phyloP scores from a whole-genome alignment of 1,284 basidiomycete species.

The Leccinum solheimii region DNA sequence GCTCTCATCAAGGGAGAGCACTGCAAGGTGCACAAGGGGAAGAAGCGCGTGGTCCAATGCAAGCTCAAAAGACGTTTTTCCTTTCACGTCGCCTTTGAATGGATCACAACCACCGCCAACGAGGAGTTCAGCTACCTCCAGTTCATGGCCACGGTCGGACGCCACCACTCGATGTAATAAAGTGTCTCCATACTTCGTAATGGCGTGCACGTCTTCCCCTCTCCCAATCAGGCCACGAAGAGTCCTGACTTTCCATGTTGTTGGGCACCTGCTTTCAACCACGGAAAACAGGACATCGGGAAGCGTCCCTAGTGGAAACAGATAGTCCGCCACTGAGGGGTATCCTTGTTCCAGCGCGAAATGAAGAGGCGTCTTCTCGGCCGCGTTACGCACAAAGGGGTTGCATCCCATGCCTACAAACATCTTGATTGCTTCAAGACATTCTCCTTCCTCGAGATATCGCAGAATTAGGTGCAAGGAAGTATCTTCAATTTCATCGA shows the following conservation, averaged over 20 bases:
- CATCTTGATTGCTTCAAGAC: background rate
- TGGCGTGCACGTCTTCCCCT: no score
- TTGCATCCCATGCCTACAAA: slow-evolving; percentile 1
- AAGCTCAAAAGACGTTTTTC: background rate
- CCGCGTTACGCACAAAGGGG: background rate
- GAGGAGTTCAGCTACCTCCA: background rate
- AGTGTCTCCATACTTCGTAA: no score
- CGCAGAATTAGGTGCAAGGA: background rate
- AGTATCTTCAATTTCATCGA: background rate
- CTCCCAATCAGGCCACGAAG: background rate
- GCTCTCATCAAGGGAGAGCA: background rate
- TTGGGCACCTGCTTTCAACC: background rate
- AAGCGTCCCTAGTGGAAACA: background rate
- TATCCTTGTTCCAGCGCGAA: background rate
- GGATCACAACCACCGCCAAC: background rate
- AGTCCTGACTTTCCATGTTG: background rate
- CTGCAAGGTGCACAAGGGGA: background rate
- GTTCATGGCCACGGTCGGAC: background rate
- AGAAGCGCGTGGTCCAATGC: background rate
- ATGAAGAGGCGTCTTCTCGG: background rate
- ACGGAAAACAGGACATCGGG: background rate
- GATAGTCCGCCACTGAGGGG: background rate
- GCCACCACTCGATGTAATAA: background rate
- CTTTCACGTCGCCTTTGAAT: background rate
- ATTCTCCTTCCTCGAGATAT: background rate